These are phyloP conservation scores for Candida sithepensis DNA, from an alignment of 805 yeast species.

Conservation along the genomic window DNA sequence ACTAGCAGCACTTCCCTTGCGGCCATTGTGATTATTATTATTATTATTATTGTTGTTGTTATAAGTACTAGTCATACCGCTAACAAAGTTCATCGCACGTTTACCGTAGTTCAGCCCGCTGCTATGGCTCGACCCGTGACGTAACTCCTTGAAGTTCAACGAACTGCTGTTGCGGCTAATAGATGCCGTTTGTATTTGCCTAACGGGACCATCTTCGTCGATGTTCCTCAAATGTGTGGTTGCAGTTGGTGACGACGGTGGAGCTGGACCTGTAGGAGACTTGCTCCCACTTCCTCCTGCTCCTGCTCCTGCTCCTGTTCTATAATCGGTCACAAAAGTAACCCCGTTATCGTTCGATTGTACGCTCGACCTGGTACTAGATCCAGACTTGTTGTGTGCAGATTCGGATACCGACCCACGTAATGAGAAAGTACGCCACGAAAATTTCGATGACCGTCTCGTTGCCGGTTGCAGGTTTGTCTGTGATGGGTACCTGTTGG, in stretches of 20 bases:
- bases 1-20: constrained; percentile 19
- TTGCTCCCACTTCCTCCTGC: neutral
- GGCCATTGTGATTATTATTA: neutral
- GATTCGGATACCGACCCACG: constrained; percentile 21
- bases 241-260: neutral
- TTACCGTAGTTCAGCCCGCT: constrained; percentile 3
- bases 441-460: constrained; percentile 23
- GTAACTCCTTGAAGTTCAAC: no score
- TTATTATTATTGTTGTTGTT: neutral
- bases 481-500: neutral
- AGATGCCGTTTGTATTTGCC: no score
- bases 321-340: neutral
- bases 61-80: no score
- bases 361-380: constrained; percentile 6
- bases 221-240: constrained; percentile 7
- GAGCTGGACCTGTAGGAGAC: no score
- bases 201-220: constrained; percentile 9
- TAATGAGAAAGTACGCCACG: constrained; percentile 25
- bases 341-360: neutral
- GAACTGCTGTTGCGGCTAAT: no score
- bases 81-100: no score
- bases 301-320: neutral
- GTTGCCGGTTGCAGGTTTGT: no score
- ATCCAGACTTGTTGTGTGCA: constrained; percentile 9
- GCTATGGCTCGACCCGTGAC: no score